Conservation (phyloP, 23 red algal species). For the Agarophyton chilense region DNA sequence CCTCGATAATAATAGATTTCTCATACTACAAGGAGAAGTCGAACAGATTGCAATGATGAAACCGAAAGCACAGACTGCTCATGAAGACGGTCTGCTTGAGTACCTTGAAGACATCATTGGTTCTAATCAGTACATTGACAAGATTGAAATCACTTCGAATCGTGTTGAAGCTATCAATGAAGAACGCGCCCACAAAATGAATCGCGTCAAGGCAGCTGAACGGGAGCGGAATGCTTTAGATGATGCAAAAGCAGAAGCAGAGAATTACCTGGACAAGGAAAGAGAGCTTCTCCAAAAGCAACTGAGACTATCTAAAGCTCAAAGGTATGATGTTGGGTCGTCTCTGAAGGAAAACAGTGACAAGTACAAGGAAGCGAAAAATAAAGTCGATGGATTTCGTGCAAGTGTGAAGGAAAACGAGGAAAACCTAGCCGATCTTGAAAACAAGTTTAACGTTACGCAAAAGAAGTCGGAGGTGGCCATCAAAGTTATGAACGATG, state of each 20-base stretch:
- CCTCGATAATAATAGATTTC: slow-evolving; percentile 97
- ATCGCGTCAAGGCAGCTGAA: slow-evolving; percentile 86
- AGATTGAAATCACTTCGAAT: slow-evolving; percentile 46
- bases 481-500: slow-evolving; percentile 47
- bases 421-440: slow-evolving; percentile 22
- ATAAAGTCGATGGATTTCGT: slow-evolving; percentile 46
- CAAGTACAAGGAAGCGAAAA: slow-evolving; percentile 22
- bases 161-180: slow-evolving; percentile 70
- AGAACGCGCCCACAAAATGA: slow-evolving; percentile 83
- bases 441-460: slow-evolving; percentile 52
- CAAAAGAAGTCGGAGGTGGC: slow-evolving; percentile 47
- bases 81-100: slow-evolving; percentile 93
- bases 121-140: slow-evolving; percentile 62
- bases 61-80: slow-evolving; percentile 75
- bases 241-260: slow-evolving; percentile 80
- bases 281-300: slow-evolving; percentile 73
- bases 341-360: slow-evolving; percentile 18
- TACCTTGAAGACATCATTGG: slow-evolving; percentile 99
- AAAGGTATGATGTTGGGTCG: not conserved
- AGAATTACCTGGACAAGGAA: slow-evolving; percentile 85
- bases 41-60: slow-evolving; percentile 98
- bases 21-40: slow-evolving; percentile 99
- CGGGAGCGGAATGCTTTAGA: slow-evolving; percentile 86
- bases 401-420: slow-evolving; percentile 60
- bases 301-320: slow-evolving; percentile 15